Percentiles rank a stretch among this genome's conserved stretches.
phyloP scores from a whole-genome alignment of 371 early-diverging fungal genomes.

The Parasitella parasitica region DNA sequence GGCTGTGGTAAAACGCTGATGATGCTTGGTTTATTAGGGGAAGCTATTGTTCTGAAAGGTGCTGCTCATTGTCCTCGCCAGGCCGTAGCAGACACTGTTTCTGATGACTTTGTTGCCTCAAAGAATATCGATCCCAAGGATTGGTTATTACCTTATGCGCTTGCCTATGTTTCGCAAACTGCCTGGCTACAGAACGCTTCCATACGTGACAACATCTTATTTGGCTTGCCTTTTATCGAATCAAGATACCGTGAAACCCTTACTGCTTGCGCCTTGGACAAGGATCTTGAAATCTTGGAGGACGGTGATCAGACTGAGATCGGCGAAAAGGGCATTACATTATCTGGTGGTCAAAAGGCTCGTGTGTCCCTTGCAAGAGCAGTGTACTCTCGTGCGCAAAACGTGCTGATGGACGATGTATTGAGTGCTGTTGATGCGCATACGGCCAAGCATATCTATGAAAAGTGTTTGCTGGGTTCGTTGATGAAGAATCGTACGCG shows the following conservation, averaged over 20 bases:
- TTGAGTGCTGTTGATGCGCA: conserved; percentile 84
- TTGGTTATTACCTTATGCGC: conserved; percentile 23
- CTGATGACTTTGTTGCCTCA: background rate
- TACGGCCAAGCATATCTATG: conserved; percentile 82
- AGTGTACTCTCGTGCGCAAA: conserved; percentile 74
- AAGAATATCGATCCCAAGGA: background rate
- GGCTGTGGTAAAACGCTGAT: conserved; percentile 67
- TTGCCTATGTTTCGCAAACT: conserved; percentile 37
- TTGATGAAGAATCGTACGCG: conserved; percentile 77
- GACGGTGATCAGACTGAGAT: conserved; percentile 92
- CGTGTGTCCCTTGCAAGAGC: conserved; percentile 84
- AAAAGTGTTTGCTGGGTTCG: conserved; percentile 66
- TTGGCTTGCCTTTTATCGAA: conserved; percentile 46
- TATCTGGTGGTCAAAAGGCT: conserved; percentile 80
- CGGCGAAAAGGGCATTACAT: conserved; percentile 83
- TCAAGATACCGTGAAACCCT: conserved; percentile 60
- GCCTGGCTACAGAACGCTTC: conserved; percentile 89
- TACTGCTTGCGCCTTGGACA: conserved; percentile 55
- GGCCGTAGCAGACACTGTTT: background rate
- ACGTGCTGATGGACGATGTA: conserved; percentile 81
- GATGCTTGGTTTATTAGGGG: conserved; percentile 63
- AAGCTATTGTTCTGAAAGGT: conserved; percentile 14
- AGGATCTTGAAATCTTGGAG: conserved; percentile 56
- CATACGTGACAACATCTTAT: conserved; percentile 64
- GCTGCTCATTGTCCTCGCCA: conserved; percentile 15